Evolutionary conservation across 2,329 filamentous ascomycete species (phyloP).

Genomic region (Fusarium poae): DNA sequence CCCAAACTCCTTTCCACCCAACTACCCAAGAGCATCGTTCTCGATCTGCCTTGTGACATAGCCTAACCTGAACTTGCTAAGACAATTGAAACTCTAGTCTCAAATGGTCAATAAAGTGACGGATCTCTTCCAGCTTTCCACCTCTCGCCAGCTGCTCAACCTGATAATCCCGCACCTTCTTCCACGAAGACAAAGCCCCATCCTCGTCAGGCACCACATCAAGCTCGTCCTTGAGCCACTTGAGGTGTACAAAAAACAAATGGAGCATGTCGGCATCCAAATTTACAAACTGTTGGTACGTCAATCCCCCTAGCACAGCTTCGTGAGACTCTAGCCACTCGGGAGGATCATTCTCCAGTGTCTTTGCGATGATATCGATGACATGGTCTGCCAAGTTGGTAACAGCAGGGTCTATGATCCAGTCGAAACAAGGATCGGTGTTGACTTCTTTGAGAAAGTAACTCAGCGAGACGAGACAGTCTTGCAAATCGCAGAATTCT

Average conservation of each 20-base stretch:
- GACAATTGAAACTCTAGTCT: too few species aligned
- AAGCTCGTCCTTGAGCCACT: slow-evolving; percentile 29
- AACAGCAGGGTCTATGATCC: background rate
- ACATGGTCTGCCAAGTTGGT: slow-evolving; percentile 16
- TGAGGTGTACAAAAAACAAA: slow-evolving; percentile 28
- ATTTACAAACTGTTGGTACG: slow-evolving; percentile 34
- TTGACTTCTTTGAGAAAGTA: slow-evolving; percentile 20
- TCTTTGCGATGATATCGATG: slow-evolving; percentile 30
- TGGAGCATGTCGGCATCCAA: slow-evolving; percentile 37
- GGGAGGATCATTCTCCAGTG: slow-evolving; percentile 42
- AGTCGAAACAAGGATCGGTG: background rate
- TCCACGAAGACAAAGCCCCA: background rate
- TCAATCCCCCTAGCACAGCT: background rate
- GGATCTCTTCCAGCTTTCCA: slow-evolving; percentile 26
- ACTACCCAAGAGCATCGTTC: too few species aligned
- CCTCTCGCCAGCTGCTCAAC: slow-evolving; percentile 25
- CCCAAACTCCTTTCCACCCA: too few species aligned
- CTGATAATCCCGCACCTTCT: slow-evolving; percentile 39
- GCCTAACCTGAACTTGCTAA: too few species aligned
- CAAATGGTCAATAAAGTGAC: slow-evolving; percentile 15
- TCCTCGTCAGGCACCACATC: slow-evolving; percentile 8
- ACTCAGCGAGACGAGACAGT: slow-evolving; percentile 19
- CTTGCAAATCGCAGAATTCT: slow-evolving; percentile 42
- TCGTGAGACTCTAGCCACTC: slow-evolving; percentile 44
- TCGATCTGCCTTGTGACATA: too few species aligned